Conservation (phyloP, 805 yeast genomes). For the Jamesozyma piceae region DNA sequence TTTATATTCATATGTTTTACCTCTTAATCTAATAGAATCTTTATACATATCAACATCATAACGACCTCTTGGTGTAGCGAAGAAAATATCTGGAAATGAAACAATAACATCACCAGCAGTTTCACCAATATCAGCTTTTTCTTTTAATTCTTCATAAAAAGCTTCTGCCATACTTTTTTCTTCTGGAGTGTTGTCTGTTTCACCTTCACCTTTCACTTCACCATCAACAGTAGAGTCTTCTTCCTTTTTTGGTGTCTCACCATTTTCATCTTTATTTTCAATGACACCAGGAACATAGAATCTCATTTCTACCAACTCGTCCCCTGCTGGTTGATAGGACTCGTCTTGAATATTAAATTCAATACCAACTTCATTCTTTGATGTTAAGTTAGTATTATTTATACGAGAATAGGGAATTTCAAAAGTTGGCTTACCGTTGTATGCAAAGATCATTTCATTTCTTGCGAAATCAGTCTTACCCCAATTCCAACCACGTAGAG, state of each 20-base stretch:
- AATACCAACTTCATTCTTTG: constrained; percentile 86
- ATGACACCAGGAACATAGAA: constrained; percentile 87
- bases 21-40: constrained; percentile 79
- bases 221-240: constrained; percentile 7
- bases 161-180: constrained; percentile 64
- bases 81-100: constrained; percentile 80
- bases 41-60: constrained; percentile 93
- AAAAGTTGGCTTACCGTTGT: constrained; percentile 81
- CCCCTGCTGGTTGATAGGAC: constrained; percentile 66
- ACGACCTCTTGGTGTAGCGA: constrained; percentile 97
- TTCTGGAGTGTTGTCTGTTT: constrained; percentile 12
- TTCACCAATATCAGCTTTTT: constrained; percentile 88
- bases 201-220: constrained; percentile 21
- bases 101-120: constrained; percentile 92
- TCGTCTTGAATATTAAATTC: constrained; percentile 61
- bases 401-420: constrained; percentile 80
- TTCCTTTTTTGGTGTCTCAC: constrained; percentile 21
- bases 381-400: constrained; percentile 78
- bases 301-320: constrained; percentile 90
- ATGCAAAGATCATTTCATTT: constrained; percentile 77
- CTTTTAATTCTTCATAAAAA: constrained; percentile 85
- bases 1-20: constrained; percentile 96
- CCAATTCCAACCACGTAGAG: constrained; percentile 99
- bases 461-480: constrained; percentile 89
- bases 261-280: constrained; percentile 38